Percentiles rank a stretch among this genome's conserved stretches.
These are phyloP conservation scores for Hemileccinum rubropunctum DNA, from an alignment of 768 basidiomycete species.

Conservation along the genomic window DNA sequence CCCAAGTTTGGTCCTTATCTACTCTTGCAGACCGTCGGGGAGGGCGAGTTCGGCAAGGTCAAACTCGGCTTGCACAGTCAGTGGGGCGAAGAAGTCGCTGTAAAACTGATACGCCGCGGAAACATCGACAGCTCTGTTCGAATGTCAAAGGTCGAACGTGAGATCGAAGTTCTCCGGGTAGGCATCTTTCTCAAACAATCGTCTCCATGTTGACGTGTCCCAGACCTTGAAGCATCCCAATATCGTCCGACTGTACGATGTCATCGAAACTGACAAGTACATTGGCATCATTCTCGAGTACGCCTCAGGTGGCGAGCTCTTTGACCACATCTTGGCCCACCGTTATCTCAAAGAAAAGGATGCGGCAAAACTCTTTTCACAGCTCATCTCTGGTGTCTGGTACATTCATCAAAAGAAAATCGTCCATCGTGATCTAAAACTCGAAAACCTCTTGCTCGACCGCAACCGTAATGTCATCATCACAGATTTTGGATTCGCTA, in stretches of 20 bases:
- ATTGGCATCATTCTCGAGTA: constrained; percentile 99
- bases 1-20: constrained; percentile 96
- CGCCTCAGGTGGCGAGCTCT: constrained; percentile 96
- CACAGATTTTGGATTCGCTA: constrained; percentile 99
- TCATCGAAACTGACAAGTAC: constrained; percentile 99
- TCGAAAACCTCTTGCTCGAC: constrained; percentile 96
- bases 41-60: constrained; percentile 98
- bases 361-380: constrained; percentile 93
- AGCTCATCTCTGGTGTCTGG: constrained; percentile 97
- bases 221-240: constrained; percentile 96
- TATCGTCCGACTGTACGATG: constrained; percentile 96
- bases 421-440: constrained; percentile 97
- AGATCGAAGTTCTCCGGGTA: constrained; percentile 96
- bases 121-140: constrained; percentile 84
- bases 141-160: constrained; percentile 94
- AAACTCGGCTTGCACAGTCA: constrained; percentile 93
- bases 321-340: constrained; percentile 98
- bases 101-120: constrained; percentile 92
- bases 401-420: constrained; percentile 99
- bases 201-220: constrained; percentile 7
- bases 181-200: constrained; percentile 24
- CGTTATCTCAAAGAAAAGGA: constrained; percentile 93
- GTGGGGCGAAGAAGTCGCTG: constrained; percentile 98
- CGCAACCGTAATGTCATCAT: constrained; percentile 98
- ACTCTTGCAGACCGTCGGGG: constrained; percentile 92